Base-by-base conservation (phyloP, 352 stramenopile genomes). In the Pythium sp. region DNA sequence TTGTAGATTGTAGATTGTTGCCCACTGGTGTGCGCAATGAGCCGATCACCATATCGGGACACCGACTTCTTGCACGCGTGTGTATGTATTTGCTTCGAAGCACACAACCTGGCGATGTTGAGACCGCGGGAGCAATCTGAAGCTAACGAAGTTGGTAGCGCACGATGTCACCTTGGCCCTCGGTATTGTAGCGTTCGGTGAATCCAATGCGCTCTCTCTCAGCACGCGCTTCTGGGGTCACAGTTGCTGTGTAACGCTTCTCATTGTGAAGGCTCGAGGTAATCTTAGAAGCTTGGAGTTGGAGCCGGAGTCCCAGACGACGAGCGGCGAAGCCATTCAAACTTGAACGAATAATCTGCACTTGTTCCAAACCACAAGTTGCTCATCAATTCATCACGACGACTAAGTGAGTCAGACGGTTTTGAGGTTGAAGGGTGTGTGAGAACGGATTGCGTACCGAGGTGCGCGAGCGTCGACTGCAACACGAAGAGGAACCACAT, bases 401-500 rank as follows among this genome's bases (percentile, higher is more conserved):
- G 30, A 3, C 30, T 51, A 8, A 24, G 18, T 24, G 5, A 20
- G 7, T 53, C 46, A 12, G 6, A 53, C 3, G 43, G 14, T 24
- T 15, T 53, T 53, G 4, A 11, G 34, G 34, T 0, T 41, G 9
- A 41, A 41, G 9, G 5, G 9, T 14, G 34, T 14, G 9, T 6
- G 9, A 41, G 34, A 41, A 41, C 34, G 34, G 34, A 8, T 8
- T 20, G 15, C 47, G 47, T 67, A 78, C 72, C 74, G 6, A 72
- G 62, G 53, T 84, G 78, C 6, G 73, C 63, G 11, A 84, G 63
- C 18, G 74, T 78, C 30, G 70, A 78, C 47, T 84, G 79, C 2
- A 82, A 70, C 2, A 73, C 69, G 53, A 77, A 81, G 24, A 77
- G 65, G 11, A 82, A 72, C 79, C 77, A 83, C 18, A 87, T 28